phyloP scores from a whole-genome alignment of 805 yeast species.

The Candida quercuum region DNA sequence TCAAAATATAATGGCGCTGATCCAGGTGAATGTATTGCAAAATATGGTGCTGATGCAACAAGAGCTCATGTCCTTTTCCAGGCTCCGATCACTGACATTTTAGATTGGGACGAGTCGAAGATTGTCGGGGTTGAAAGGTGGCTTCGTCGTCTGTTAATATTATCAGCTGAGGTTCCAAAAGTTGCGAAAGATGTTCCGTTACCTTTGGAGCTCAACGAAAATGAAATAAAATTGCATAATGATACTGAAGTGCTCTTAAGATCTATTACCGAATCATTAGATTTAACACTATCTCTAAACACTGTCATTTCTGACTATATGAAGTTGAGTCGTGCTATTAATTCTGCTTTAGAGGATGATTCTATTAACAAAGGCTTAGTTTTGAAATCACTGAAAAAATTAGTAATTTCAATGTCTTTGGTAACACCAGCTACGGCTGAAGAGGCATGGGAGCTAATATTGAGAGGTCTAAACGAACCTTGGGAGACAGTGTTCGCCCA shows the following conservation, averaged over 20 bases:
- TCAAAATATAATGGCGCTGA: conserved; percentile 94
- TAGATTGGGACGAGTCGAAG: conserved; percentile 87
- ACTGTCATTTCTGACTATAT: conserved; percentile 86
- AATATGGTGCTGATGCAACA: conserved; percentile 90
- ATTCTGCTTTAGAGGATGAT: conserved; percentile 31
- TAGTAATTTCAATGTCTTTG: conserved; percentile 67
- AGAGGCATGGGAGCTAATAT: conserved; percentile 64
- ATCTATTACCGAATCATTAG: conserved; percentile 56
- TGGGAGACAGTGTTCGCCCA: conserved; percentile 50
- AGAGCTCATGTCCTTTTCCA: conserved; percentile 91
- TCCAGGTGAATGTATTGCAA: conserved; percentile 67
- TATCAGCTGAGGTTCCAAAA: conserved; percentile 15
- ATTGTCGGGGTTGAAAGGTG: conserved; percentile 87
- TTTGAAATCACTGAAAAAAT: conserved; percentile 42
- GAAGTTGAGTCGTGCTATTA: conserved; percentile 64
- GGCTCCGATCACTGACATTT: conserved; percentile 78
- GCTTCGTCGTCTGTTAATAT: conserved; percentile 53
- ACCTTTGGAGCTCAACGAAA: conserved; percentile 21
- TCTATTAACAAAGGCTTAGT: conserved; percentile 36
- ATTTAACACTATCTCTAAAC: conserved; percentile 58
- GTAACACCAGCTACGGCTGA: conserved; percentile 79
- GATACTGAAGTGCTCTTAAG: conserved; percentile 41
- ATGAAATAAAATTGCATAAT: conserved; percentile 56
- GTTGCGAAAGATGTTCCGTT: conserved; percentile 1
- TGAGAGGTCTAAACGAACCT: conserved; percentile 15